Conservation (phyloP, 2,329 filamentous ascomycete species). For the Ophiosphaerella herpotricha region DNA sequence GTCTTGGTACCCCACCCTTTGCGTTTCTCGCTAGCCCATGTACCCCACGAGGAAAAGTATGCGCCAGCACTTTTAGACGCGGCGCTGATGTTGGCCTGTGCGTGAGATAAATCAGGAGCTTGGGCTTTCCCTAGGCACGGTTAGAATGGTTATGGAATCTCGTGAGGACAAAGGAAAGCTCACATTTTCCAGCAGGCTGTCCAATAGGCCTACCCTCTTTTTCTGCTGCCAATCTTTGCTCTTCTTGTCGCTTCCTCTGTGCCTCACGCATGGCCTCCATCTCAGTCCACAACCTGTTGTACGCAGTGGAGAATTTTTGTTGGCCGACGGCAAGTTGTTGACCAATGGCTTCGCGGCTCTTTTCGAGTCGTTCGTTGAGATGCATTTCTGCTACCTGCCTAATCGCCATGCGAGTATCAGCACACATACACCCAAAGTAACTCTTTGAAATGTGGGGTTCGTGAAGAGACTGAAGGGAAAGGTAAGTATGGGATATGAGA, state of each 20-base stretch:
- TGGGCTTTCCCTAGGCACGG: constrained; percentile 30
- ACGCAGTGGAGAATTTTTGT: constrained; percentile 83
- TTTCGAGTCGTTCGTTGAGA: constrained; percentile 85
- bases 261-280: constrained; percentile 81
- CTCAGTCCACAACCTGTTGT: constrained; percentile 88
- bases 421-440: constrained; percentile 38
- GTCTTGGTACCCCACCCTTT: constrained; percentile 41
- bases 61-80: constrained; percentile 62
- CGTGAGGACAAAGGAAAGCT: neutral
- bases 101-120: constrained; percentile 56
- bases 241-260: constrained; percentile 67
- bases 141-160: constrained; percentile 1
- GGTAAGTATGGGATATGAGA: constrained; percentile 29
- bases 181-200: constrained; percentile 29
- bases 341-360: constrained; percentile 82
- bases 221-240: constrained; percentile 52
- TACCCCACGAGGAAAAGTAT: constrained; percentile 67
- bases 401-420: constrained; percentile 44
- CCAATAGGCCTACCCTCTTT: constrained; percentile 26
- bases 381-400: constrained; percentile 88
- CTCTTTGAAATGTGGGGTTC: constrained; percentile 33
- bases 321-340: constrained; percentile 85
- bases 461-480: constrained; percentile 33
- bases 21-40: constrained; percentile 76
- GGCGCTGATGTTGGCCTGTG: constrained; percentile 60